Conservation (phyloP, 805 yeast genomes). For the Candida hispaniensis region DNA sequence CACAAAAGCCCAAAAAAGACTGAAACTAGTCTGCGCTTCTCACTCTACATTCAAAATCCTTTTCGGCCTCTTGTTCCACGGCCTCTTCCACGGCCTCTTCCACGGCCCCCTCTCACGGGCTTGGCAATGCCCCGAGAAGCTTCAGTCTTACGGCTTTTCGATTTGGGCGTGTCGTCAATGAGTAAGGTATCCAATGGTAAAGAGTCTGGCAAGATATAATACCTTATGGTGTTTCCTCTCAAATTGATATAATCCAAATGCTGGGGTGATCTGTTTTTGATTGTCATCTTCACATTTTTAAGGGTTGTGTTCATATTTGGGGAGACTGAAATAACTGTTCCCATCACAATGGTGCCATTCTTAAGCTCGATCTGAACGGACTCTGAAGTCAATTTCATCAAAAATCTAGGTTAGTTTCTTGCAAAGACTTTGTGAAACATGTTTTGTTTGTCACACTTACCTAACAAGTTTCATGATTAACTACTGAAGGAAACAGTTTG, state of each 20-base stretch:
- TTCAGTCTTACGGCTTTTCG: constrained; percentile 24
- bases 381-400: constrained; percentile 77
- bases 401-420: constrained; percentile 38
- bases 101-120: constrained; percentile 23
- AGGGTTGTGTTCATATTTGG: constrained; percentile 85
- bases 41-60: constrained; percentile 23
- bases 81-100: constrained; percentile 21
- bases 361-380: constrained; percentile 84
- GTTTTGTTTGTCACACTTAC: no score
- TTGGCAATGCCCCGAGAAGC: constrained; percentile 16
- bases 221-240: constrained; percentile 81
- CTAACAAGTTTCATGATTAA: no score
- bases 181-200: constrained; percentile 48
- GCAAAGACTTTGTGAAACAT: no score
- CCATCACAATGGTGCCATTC: constrained; percentile 79
- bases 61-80: constrained; percentile 24
- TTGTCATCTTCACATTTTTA: constrained; percentile 68
- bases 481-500: no score
- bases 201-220: constrained; percentile 75
- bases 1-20: no score
- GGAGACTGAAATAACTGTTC: constrained; percentile 72
- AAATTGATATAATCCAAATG: constrained; percentile 68
- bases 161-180: constrained; percentile 36
- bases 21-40: no score
- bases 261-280: constrained; percentile 58